A percentile compares a stretch with the other conserved stretches of the same genome.
Evolutionary conservation across 306 rosid species (phyloP).

Genomic region (Trichosanthes truncata): DNA sequence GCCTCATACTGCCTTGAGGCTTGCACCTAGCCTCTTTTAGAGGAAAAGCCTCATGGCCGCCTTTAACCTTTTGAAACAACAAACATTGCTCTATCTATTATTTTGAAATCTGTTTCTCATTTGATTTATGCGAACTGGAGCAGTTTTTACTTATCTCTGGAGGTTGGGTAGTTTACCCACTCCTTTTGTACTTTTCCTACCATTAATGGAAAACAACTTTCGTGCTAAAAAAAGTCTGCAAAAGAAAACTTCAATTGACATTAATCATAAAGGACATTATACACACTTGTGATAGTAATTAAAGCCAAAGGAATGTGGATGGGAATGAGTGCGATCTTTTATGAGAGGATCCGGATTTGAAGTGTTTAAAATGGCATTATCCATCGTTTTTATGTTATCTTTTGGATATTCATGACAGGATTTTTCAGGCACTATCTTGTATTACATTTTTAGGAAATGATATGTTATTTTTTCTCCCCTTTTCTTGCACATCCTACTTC

Average conservation of each 20-base stretch:
- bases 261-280: background rate
- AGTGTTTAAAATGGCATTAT: background rate
- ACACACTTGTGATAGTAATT: background rate
- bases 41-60: no score
- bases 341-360: background rate
- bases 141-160: background rate
- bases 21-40: no score
- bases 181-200: background rate
- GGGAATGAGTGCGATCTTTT: background rate
- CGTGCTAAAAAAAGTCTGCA: background rate
- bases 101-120: background rate
- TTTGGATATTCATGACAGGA: background rate
- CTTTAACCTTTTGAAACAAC: no score
- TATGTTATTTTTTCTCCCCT: background rate
- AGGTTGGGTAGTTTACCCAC: background rate
- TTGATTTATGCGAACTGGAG: background rate
- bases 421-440: background rate
- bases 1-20: no score
- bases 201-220: background rate
- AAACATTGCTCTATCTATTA: background rate
- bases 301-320: background rate
- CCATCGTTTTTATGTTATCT: background rate
- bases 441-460: background rate
- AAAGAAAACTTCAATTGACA: background rate
- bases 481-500: background rate